Base-by-base conservation (phyloP, 1,284 basidiomycete species). In the Ustilago sp. region DNA sequence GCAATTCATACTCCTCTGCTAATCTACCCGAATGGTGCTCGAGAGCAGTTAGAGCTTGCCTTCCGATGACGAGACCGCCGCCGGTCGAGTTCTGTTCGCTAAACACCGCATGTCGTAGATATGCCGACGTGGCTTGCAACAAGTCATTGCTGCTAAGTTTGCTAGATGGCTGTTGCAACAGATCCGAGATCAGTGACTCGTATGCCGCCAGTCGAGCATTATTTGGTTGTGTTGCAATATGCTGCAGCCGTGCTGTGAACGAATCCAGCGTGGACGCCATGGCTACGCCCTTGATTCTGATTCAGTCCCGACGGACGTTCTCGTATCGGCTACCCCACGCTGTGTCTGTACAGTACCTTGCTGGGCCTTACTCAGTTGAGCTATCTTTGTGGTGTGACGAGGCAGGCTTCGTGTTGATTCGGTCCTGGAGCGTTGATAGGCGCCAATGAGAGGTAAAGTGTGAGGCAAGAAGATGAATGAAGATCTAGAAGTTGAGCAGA, bases 41-140 rank as follows among this genome's bases (percentile, higher is more conserved):
- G 63, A 95, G 90, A 84, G 94, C 93, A 19, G 92, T 90, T 35
- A 95, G 88, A 38, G 94, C 91, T 79, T 94, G 93, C 77, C 94
- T 89, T 28, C 92, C 93, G 57, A 94, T 92, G 64, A 96, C 92
- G 66, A 94, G 90, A 48, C 93, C 92, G 52, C 92, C 90, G 74
- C 81, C 80, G 0, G 69, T 69, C 3, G 78, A 69, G 52, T 83
- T 81, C 28, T 88, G 89, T 79, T 94, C 93, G 75, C 92, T 90
- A 85, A 92, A 92, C 63, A 93, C 90, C 67, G 93, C 91, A 77
- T 90, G 90, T 74, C 92, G 90, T 77, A 94, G 90, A 77, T 94
- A 88, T 13, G 88, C 85, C 73, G 73, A 65, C 8, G 65, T 52
- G 3, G 65, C 66, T 55, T 59, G 53, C 11, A 66, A 58, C 47